Percentiles rank a stretch among this genome's conserved stretches.
Evolutionary conservation across 2,329 filamentous ascomycete species (phyloP).

Genomic region (Fusarium irregulare): DNA sequence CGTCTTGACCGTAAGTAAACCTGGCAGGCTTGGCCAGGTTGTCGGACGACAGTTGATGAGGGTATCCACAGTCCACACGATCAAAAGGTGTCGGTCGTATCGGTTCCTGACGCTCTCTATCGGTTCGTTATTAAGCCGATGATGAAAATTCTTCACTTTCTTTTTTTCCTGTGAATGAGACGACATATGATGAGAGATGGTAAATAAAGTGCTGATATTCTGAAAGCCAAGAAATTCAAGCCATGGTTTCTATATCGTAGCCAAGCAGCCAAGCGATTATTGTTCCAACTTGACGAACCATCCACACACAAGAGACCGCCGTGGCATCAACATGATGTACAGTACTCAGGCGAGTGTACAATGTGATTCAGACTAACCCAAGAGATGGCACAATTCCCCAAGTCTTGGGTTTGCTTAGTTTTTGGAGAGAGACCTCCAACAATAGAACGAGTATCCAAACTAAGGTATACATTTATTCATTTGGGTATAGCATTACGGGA

Average conservation of each 20-base stretch:
- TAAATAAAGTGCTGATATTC: not conserved
- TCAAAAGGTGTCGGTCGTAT: slow-evolving; percentile 11
- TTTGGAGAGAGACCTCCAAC: not conserved
- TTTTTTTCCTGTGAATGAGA: slow-evolving; percentile 9
- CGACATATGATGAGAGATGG: not conserved
- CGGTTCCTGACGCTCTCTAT: slow-evolving; percentile 29
- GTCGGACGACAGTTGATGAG: slow-evolving; percentile 25
- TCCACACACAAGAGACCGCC: not conserved
- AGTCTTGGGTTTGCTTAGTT: not conserved
- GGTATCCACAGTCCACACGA: slow-evolving; percentile 38
- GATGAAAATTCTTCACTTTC: slow-evolving; percentile 18
- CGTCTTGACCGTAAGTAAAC: slow-evolving; percentile 7
- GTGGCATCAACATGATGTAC: not conserved
- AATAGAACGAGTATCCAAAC: not conserved
- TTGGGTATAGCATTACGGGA: not conserved
- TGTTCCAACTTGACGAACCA: not conserved
- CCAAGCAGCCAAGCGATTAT: not conserved
- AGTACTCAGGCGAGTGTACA: not conserved
- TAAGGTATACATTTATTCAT: not conserved
- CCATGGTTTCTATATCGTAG: not conserved
- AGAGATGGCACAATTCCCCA: not conserved
- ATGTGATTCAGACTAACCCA: not conserved
- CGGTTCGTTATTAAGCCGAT: slow-evolving; percentile 17
- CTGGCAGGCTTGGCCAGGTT: not conserved
- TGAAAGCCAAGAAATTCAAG: not conserved